These are phyloP conservation scores for Lachnellula hyalina DNA, from an alignment of 2,329 filamentous ascomycete genomes.

Conservation along the genomic window DNA sequence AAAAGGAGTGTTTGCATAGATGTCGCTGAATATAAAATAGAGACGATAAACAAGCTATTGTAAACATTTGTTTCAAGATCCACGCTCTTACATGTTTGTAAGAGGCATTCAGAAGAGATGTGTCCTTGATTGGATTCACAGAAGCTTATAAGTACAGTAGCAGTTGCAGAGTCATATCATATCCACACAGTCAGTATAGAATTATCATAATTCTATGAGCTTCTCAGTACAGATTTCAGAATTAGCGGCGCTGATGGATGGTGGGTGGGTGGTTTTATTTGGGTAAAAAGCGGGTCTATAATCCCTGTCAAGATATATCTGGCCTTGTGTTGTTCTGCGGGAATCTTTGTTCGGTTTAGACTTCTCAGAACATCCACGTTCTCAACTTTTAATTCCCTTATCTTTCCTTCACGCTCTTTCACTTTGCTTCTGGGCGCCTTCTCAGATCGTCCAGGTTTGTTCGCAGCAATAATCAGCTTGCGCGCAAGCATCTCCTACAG, in stretches of 20 bases:
- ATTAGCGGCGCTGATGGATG: background rate
- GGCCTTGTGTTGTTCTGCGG: background rate
- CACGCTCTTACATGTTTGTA: background rate
- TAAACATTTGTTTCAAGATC: background rate
- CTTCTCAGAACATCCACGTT: background rate
- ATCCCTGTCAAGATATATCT: background rate
- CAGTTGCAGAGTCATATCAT: background rate
- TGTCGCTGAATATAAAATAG: background rate
- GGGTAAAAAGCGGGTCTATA: too few species aligned
- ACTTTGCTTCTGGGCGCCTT: background rate
- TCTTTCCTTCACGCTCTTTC: background rate
- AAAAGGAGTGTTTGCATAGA: background rate
- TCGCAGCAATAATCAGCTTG: conserved; percentile 7
- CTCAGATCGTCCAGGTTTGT: background rate
- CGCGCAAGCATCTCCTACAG: conserved; percentile 17
- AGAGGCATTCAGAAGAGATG: background rate
- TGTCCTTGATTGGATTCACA: background rate
- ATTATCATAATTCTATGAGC: background rate
- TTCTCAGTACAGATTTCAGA: conserved; percentile 1
- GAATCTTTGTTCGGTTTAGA: background rate
- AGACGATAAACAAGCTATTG: background rate
- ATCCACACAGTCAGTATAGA: too few species aligned
- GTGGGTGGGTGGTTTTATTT: background rate
- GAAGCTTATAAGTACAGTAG: background rate
- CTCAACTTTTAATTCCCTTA: background rate